A percentile compares a stretch with the other conserved stretches of the same genome.
These are phyloP conservation scores for Solanum sejunctum DNA, from an alignment of 257 asterid genomes.

Conservation along the genomic window DNA sequence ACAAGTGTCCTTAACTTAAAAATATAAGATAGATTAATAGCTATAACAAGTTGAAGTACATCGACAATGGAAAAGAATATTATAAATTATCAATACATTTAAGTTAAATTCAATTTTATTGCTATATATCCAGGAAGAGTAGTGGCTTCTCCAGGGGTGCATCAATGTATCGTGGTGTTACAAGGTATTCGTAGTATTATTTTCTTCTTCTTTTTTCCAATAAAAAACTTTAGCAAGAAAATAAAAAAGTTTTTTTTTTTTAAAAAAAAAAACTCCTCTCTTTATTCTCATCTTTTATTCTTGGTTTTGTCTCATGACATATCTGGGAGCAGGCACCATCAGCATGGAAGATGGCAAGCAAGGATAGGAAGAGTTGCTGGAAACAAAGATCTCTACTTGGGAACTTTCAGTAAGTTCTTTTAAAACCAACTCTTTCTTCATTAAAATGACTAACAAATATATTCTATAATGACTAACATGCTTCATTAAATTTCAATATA, in stretches of 20 bases:
- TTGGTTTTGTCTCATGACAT: conserved; percentile 1
- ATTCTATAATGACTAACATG: not conserved
- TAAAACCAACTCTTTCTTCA: not conserved
- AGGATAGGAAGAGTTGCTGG: conserved; percentile 94
- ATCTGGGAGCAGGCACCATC: conserved; percentile 63
- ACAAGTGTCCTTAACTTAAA: not conserved
- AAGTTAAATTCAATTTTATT: not conserved
- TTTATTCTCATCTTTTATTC: not conserved
- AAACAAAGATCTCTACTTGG: conserved; percentile 85
- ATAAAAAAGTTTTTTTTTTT: not conserved
- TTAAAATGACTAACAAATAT: not conserved
- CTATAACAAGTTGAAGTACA: not conserved
- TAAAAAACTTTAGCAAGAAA: not conserved
- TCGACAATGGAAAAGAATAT: not conserved
- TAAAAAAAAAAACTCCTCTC: not conserved
- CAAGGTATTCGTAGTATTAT: conserved; percentile 31
- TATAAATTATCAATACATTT: not conserved
- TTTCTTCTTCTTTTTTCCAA: not conserved
- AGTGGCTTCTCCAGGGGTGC: conserved; percentile 95
- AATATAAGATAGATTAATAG: not conserved
- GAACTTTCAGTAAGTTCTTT: conserved; percentile 61
- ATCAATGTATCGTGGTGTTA: conserved; percentile 86
- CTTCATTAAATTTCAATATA: not conserved
- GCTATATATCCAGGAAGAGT: conserved; percentile 44
- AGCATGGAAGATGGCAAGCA: conserved; percentile 97